Percentiles rank a stretch among this genome's conserved stretches.
Evolutionary conservation across 495 filamentous ascomycete species (phyloP).

Genomic region (Cairneyella variabilis): DNA sequence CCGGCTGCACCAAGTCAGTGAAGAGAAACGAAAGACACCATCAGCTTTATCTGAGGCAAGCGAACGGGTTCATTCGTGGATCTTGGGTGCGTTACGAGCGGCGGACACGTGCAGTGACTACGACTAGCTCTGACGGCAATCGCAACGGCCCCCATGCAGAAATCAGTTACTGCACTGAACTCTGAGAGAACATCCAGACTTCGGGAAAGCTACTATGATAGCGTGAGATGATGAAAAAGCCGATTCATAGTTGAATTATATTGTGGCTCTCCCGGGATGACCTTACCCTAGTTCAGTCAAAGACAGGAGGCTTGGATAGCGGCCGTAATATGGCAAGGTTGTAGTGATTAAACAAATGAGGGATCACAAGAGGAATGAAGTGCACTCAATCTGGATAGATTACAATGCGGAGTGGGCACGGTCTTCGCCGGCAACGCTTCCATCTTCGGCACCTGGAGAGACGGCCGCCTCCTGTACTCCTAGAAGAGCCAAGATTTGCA

Average conservation of each 20-base stretch:
- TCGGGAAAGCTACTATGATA: background rate
- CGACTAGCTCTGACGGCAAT: conserved; percentile 2
- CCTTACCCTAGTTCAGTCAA: conserved; percentile 1
- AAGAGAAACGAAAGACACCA: conserved; percentile 6
- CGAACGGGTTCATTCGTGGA: conserved; percentile 24
- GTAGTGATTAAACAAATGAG: conserved; percentile 2
- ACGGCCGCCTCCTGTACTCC: background rate
- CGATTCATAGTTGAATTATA: conserved; percentile 2
- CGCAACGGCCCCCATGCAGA: background rate
- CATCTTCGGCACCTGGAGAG: conserved; percentile 15
- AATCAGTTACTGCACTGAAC: conserved; percentile 6
- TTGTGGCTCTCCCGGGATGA: background rate
- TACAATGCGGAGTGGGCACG: conserved; percentile 16
- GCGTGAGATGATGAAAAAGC: background rate
- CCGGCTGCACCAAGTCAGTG: background rate
- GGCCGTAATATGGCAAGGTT: background rate
- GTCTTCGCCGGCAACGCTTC: conserved; percentile 10
- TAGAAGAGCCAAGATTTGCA: too few species aligned
- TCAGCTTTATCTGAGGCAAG: conserved; percentile 8
- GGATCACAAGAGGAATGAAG: conserved; percentile 5
- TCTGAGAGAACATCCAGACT: background rate
- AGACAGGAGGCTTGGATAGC: conserved; percentile 13
- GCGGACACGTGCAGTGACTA: conserved; percentile 16
- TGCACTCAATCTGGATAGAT: conserved; percentile 15
- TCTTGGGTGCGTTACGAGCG: background rate